A percentile compares a stretch with the other conserved stretches of the same genome.
Evolutionary conservation across 2,329 filamentous ascomycete species (phyloP).

Genomic region (Botryotinia calthae): DNA sequence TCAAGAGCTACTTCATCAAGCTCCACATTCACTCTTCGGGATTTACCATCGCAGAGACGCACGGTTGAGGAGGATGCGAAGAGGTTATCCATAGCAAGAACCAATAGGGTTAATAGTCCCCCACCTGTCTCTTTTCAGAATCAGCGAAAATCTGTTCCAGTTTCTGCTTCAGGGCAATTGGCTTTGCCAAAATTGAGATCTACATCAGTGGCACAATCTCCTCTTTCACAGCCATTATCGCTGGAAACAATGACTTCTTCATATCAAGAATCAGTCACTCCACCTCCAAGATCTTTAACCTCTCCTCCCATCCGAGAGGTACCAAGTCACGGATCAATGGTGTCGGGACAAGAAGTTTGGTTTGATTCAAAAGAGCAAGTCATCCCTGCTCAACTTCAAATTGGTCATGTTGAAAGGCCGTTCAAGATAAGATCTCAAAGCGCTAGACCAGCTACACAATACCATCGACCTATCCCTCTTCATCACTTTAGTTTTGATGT

Average conservation of each 20-base stretch:
- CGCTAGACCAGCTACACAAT: slow-evolving; percentile 6
- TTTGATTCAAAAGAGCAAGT: slow-evolving; percentile 4
- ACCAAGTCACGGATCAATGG: slow-evolving; percentile 1
- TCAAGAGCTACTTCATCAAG: slow-evolving; percentile 14
- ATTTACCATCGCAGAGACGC: slow-evolving; percentile 21
- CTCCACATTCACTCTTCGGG: slow-evolving; percentile 20
- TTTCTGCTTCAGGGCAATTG: background rate
- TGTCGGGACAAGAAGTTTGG: slow-evolving; percentile 3
- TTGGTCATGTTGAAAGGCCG: background rate
- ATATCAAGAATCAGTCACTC: background rate
- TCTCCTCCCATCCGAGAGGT: background rate
- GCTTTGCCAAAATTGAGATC: background rate
- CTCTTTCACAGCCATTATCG: background rate
- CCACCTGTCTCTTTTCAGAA: slow-evolving; percentile 26
- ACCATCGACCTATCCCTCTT: slow-evolving; percentile 16
- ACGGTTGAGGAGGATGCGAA: slow-evolving; percentile 8
- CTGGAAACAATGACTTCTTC: background rate
- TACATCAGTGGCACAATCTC: background rate
- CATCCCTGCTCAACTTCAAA: background rate
- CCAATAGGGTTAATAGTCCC: slow-evolving; percentile 9
- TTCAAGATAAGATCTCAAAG: slow-evolving; percentile 11
- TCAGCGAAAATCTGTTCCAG: slow-evolving; percentile 15
- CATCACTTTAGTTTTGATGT: slow-evolving; percentile 20
- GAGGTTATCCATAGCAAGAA: slow-evolving; percentile 19
- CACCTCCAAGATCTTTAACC: background rate